Evolutionary conservation across 1,139 yeast species (phyloP).

Genomic region (Casaregolazyma lundiana): DNA sequence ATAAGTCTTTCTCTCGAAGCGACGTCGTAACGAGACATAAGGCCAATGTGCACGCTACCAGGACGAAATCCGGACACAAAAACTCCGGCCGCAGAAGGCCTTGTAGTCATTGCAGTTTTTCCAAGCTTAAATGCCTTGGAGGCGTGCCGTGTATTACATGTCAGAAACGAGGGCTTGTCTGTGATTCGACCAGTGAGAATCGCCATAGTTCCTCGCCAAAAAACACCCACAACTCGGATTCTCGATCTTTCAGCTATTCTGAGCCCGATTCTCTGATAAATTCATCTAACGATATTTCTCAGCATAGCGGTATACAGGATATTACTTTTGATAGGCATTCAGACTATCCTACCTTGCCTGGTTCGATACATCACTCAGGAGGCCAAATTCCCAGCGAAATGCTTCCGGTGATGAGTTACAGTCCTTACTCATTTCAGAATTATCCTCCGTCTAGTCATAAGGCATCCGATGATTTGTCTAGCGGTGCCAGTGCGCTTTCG

Average conservation of each 20-base stretch:
- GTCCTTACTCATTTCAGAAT: not conserved
- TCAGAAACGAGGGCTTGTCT: constrained; percentile 12
- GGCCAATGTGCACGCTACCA: constrained; percentile 13
- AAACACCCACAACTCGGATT: not conserved
- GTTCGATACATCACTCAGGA: not conserved
- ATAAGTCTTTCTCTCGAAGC: constrained; percentile 15
- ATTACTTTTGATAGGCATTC: not conserved
- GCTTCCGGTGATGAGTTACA: not conserved
- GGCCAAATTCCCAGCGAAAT: not conserved
- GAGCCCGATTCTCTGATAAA: not conserved
- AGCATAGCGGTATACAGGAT: not conserved
- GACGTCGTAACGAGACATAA: constrained; percentile 17
- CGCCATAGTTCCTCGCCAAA: not conserved
- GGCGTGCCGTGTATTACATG: constrained; percentile 16
- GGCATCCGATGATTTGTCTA: constrained; percentile 4
- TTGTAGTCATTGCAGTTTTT: constrained; percentile 14
- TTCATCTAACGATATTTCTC: not conserved
- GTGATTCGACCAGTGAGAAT: constrained; percentile 13
- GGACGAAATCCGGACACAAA: not conserved
- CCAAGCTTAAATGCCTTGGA: constrained; percentile 17
- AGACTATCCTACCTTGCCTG: not conserved
- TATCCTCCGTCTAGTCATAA: not conserved
- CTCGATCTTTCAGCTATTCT: not conserved
- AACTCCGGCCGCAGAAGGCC: constrained; percentile 11
- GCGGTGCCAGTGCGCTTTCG: not conserved